A percentile compares a stretch with the other conserved stretches of the same genome.
Evolutionary conservation across 495 filamentous ascomycete genomes (phyloP).

Genomic region (Trichoderma orchidacearum): DNA sequence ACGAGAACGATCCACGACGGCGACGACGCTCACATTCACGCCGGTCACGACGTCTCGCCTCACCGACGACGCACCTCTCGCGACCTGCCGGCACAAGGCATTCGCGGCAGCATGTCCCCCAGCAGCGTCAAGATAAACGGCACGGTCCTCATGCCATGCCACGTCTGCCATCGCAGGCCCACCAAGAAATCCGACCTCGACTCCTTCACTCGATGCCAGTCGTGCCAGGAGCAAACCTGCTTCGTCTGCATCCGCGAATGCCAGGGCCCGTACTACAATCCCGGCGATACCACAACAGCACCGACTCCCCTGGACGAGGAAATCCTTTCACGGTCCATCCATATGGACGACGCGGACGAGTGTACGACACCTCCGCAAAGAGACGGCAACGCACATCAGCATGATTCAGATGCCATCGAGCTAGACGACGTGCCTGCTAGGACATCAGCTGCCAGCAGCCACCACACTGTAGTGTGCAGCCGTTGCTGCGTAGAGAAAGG

Average conservation of each 20-base stretch:
- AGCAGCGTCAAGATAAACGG: not conserved
- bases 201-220: conserved; percentile 30
- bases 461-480: conserved; percentile 28
- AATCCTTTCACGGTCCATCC: not conserved
- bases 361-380: not conserved
- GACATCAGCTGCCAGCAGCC: conserved; percentile 12
- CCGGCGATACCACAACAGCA: too few species aligned
- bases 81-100: not conserved
- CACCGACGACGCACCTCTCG: not conserved
- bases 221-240: conserved; percentile 31
- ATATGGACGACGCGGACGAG: conserved; percentile 2
- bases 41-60: too few species aligned
- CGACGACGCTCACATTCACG: not conserved
- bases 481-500: conserved; percentile 32
- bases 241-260: conserved; percentile 34
- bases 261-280: conserved; percentile 16
- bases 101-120: not conserved
- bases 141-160: conserved; percentile 24
- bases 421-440: conserved; percentile 11
- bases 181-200: conserved; percentile 34
- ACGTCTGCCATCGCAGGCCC: conserved; percentile 34
- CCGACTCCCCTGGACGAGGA: not conserved
- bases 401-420: not conserved
- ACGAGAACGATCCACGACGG: not conserved
- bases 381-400: not conserved